Conservation (phyloP, 441 rosid genomes). For the Populus trichocarpa region DNA sequence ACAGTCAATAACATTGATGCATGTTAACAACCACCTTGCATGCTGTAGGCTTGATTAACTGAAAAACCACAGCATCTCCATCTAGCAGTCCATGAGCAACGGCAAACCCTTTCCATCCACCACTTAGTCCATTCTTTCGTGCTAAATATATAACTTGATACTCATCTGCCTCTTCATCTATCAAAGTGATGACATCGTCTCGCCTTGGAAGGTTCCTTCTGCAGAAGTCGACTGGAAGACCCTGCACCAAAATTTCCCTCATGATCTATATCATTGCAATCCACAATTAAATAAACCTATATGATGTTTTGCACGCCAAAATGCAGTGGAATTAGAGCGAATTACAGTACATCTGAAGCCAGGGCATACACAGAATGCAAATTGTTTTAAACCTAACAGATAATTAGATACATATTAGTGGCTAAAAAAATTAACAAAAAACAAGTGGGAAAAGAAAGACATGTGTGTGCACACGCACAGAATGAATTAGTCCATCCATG, state of each 20-base stretch:
- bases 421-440: too few relatives aligned
- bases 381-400: too few relatives aligned
- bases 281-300: neutral
- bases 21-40: slow-evolving; percentile 46
- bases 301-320: too few relatives aligned
- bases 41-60: slow-evolving; percentile 36
- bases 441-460: too few relatives aligned
- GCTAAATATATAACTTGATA: slow-evolving; percentile 48
- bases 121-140: slow-evolving; percentile 62
- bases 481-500: too few relatives aligned
- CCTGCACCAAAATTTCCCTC: slow-evolving; percentile 27
- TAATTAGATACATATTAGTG: too few relatives aligned
- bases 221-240: slow-evolving; percentile 60
- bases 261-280: neutral
- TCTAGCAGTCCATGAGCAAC: slow-evolving; percentile 59
- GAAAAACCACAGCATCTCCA: slow-evolving; percentile 71
- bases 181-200: slow-evolving; percentile 47
- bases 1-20: neutral
- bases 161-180: slow-evolving; percentile 55
- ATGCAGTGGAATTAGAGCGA: too few relatives aligned
- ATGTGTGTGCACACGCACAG: too few relatives aligned
- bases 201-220: slow-evolving; percentile 39
- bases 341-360: too few relatives aligned
- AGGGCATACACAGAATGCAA: too few relatives aligned
- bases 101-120: slow-evolving; percentile 77